These are phyloP conservation scores for Mucor saturninus DNA, from an alignment of 371 early-diverging fungal species.

Conservation along the genomic window DNA sequence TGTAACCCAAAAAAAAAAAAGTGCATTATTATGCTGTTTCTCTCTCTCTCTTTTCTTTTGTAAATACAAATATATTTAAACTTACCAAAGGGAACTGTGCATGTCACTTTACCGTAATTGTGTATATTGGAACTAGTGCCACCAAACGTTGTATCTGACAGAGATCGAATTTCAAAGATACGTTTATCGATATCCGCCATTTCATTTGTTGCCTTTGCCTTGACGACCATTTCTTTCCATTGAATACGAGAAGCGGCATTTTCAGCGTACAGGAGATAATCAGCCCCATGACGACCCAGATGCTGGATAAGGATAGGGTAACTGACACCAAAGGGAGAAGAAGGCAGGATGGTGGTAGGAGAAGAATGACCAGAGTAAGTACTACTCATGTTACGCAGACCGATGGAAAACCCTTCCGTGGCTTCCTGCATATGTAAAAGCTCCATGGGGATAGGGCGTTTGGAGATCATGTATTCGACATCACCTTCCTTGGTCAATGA, in stretches of 20 bases:
- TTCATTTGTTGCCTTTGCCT: constrained; percentile 65
- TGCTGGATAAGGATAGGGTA: constrained; percentile 49
- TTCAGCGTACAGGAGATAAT: constrained; percentile 73
- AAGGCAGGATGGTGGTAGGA: constrained; percentile 25
- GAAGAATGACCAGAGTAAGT: not conserved
- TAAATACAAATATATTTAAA: not conserved
- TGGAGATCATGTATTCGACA: constrained; percentile 63
- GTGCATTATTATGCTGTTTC: not conserved
- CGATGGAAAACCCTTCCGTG: constrained; percentile 50
- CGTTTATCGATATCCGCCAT: constrained; percentile 46
- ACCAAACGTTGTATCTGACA: constrained; percentile 49
- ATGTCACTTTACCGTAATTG: constrained; percentile 64
- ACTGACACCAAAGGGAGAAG: constrained; percentile 26
- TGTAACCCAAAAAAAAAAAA: not conserved
- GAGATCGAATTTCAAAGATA: constrained; percentile 66
- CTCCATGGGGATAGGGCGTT: constrained; percentile 66
- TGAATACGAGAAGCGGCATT: constrained; percentile 73
- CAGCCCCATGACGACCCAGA: constrained; percentile 76
- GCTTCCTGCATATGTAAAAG: constrained; percentile 59
- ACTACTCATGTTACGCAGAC: constrained; percentile 25
- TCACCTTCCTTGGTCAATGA: constrained; percentile 46
- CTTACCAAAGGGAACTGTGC: constrained; percentile 70
- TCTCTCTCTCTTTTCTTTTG: too few species aligned
- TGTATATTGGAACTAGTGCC: constrained; percentile 14
- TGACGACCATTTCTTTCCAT: constrained; percentile 85